Evolutionary conservation across 2,329 filamentous ascomycete genomes (phyloP), one percentile per base, ranked within the genome.

Genomic region (Blastomyces gilchristii): DNA sequence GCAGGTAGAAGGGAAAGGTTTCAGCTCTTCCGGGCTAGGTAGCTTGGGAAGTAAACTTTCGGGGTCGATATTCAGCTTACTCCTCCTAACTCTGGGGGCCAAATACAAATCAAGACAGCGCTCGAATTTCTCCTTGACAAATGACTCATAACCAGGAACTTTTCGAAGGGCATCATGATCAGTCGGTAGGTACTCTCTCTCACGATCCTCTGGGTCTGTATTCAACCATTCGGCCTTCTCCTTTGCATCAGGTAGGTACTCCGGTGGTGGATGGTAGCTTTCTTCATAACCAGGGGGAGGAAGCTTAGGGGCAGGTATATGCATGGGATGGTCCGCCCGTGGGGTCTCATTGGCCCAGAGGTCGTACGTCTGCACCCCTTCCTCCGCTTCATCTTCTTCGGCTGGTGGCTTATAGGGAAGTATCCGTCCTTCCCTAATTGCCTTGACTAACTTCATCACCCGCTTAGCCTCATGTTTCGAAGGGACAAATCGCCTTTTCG

Each of bases 381-480:
- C 81, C 63, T 90, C 86, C 61, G 89, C 84, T 63, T 90, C 85
- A 67, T 92, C 85, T 66, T 87, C 83, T 69, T 90, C 89, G 70
- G 86, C 82, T 0, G 86, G 86, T 3, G 91, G 85, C 73, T 87
- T 91, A 79, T 95, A 96, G 3, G 95, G 95, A 71, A 96, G 79
- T 68, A 99, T 97, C 59, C 91, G 86, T 45, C 95, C 94, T 76
- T 97, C 93, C 67, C 89, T 87, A 69, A 99, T 99, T 47, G 94
- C 94, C 71, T 90, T 91, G 62, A 97, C 94, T 71, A 99, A 86
- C 79, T 99, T 97, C 85, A 97, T 96, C 60, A 99, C 85, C 63
- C 92, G 86, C 80, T 97, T 97, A 41, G 90, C 89, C 77, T 99
- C 94, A 75, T 99, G 91, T 77, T 97, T 97, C 57, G 93, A 97